Conservation (phyloP, 2,329 filamentous ascomycete species). For the Colletotrichum lupini region DNA sequence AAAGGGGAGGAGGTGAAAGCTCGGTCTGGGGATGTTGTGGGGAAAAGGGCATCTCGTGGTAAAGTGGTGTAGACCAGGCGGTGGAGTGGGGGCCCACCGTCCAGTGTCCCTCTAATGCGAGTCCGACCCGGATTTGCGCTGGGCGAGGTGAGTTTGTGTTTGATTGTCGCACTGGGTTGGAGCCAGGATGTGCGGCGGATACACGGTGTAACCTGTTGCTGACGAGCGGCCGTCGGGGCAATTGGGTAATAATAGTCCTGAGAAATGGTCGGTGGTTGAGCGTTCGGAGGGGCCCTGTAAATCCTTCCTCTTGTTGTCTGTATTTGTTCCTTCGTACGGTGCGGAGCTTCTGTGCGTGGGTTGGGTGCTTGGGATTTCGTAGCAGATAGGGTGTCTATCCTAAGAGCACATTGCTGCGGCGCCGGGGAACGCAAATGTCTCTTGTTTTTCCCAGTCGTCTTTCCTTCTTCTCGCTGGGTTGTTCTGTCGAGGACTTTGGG, state of each 20-base stretch:
- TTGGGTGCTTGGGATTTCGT: conserved; percentile 1
- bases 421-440: conserved; percentile 23
- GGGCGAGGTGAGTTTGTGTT: neutral
- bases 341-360: neutral
- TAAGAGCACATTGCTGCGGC: conserved; percentile 19
- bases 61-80: conserved; percentile 35
- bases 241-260: conserved; percentile 8
- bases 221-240: conserved; percentile 28
- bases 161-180: conserved; percentile 31
- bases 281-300: conserved; percentile 4
- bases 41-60: conserved; percentile 36
- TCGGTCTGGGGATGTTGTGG: conserved; percentile 37
- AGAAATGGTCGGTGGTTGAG: conserved; percentile 9
- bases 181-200: conserved; percentile 22
- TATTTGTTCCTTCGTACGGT: neutral
- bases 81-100: conserved; percentile 36
- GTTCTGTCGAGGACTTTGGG: neutral
- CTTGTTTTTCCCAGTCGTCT: conserved; percentile 5
- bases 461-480: neutral
- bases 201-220: conserved; percentile 31
- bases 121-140: conserved; percentile 24
- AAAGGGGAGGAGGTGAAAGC: conserved; percentile 35
- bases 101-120: conserved; percentile 33
- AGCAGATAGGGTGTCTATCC: conserved; percentile 11
- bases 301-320: conserved; percentile 7